Base-by-base conservation (phyloP, 768 basidiomycete genomes). In the Tremella mesenterica region DNA sequence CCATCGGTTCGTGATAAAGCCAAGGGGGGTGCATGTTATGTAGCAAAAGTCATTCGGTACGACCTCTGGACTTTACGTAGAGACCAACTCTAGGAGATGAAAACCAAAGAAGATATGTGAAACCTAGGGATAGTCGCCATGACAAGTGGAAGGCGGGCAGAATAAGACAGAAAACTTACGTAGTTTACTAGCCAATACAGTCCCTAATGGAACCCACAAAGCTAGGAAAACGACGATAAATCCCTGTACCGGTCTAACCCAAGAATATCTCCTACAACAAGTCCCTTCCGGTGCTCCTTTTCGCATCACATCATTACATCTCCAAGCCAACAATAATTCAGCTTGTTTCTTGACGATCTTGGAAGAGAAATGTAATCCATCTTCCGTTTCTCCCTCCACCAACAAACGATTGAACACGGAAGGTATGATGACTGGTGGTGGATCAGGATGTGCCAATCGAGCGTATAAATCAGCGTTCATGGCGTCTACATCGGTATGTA, bases 381-480 rank as follows among this genome's bases (percentile, higher is more conserved):
- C 90, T 33, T 81, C 77, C 16, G 90, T 93, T 64, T 85, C 78
- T 2, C 81, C 80, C 6, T 81, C 77, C 53, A 83, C 80, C 13
- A 88, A 75, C 80, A 95, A 82, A 41, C 78, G 67, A 72, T 95
- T 95, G 75, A 93, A 88, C 1, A 84, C 86, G 25, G 79, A 75
- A 5, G 88, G 86, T 25, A 91, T 74, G 10, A 81, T 78, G 28
- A 86, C 76, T 4, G 71, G 71, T 2, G 70, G 68, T 31, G 63
- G 67, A 45, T 60, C 56, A n/a, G 64, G 51, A 48, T 61, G 70
- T n/a, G 56, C 54, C 20, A 87, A 79, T 48, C 85, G 81, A 65
- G 87, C 85, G 55, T 77, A 77, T 47, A 91, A 77, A 69, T 87
- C 85, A 2, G 85, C 83, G 71, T 95, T 93, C 88, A 95, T 91